Base-by-base conservation (phyloP, 2,329 filamentous ascomycete genomes). In the Penicillium freii region DNA sequence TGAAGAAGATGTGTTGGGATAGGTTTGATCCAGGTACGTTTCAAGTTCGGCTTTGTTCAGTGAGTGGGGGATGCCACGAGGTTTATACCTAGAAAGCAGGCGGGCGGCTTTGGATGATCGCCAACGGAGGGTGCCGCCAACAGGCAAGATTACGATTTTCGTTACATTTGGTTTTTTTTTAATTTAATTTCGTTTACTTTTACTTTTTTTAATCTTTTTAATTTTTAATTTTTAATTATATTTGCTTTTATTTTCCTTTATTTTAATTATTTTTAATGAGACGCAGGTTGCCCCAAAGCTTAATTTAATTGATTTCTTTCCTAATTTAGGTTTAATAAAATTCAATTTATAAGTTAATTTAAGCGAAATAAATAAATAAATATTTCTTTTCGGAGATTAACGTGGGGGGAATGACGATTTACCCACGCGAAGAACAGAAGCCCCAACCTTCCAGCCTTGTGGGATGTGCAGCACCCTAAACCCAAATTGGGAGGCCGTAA, bases 251-350 rank as follows among this genome's bases (percentile, higher is more conserved):
- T 45, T 40, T 42, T 34, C 5, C 0, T 25, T 34, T 48, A 11
- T 21, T 49, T 19, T 38, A 29, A 29, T 29, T 31, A 5, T n/a
- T 46, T 52, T 47, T 31, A 39, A 57, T 65, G 63, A 63, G 62
- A 66, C 60, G 40, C 19, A 60, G 63, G 60, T 56, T 54, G 62
- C 62, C 62, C 62, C 55, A 66, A 67, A 67, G 65, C 65, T 67
- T 67, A 67, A 61, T 62, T 65, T 61, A 62, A 65, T 65, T 54
- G 59, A 54, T 48, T 39, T 56, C n/a, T 27, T 55, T n/a, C 11
- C 13, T 27, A 15, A 33, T 51, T 44, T 25, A 25, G 27, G 43
- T 52, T 56, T 39, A 13, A 13, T 23, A 10, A 33, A 48, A 47
- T 40, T 40, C 19, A 25, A 51, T 33, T 51, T 47, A 33, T 4